Conservation (phyloP, 306 rosid genomes). For the Mucuna pruriens region DNA sequence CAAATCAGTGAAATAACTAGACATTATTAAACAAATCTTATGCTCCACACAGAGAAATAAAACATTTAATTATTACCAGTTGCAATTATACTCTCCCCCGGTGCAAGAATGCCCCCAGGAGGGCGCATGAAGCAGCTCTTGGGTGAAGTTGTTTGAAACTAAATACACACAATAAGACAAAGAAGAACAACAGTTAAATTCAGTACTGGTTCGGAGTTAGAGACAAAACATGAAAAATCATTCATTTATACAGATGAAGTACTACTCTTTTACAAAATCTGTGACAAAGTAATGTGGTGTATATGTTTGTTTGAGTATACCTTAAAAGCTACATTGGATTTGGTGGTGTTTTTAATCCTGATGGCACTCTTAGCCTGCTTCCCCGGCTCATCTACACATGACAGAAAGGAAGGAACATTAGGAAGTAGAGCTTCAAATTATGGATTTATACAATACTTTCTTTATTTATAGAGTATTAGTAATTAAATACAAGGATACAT, state of each 20-base stretch:
- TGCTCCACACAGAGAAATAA: constrained; percentile 4
- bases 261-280: not conserved
- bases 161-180: constrained; percentile 1
- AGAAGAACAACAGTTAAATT: constrained; percentile 19
- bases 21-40: not conserved
- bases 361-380: constrained; percentile 96
- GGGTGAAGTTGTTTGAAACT: constrained; percentile 99
- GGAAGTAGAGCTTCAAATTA: no score
- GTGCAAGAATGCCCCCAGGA: constrained; percentile 92
- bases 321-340: constrained; percentile 93
- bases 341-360: constrained; percentile 82
- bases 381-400: constrained; percentile 83
- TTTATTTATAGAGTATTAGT: no score
- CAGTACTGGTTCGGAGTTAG: not conserved
- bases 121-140: constrained; percentile 99
- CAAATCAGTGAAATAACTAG: constrained; percentile 21
- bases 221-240: not conserved
- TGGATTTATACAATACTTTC: no score
- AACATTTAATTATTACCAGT: constrained; percentile 61
- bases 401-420: not conserved
- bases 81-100: constrained; percentile 94
- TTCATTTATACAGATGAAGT: not conserved
- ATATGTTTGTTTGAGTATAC: constrained; percentile 42
- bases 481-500: no score
- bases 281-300: constrained; percentile 17